Conservation (phyloP, 371 early-diverging fungal genomes). For the Mortierella sp. region DNA sequence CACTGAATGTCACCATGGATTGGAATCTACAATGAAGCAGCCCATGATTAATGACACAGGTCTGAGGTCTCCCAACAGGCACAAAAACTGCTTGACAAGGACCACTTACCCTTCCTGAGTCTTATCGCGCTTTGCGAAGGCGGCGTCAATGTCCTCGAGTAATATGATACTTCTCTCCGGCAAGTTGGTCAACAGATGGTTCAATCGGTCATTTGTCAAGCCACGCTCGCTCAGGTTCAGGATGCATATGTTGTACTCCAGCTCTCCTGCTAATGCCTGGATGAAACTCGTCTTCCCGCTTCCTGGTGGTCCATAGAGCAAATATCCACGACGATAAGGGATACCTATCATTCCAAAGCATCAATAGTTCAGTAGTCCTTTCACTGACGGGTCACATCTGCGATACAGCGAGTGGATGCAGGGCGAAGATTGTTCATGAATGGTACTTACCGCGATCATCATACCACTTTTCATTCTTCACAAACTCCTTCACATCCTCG, state of each 20-base stretch:
- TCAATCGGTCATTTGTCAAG: slow-evolving; percentile 95
- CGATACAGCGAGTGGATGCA: no score
- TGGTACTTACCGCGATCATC: slow-evolving; percentile 78
- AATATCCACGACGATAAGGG: slow-evolving; percentile 97
- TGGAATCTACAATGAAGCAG: slow-evolving; percentile 62
- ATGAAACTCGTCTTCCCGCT: slow-evolving; percentile 99
- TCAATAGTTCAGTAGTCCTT: no score
- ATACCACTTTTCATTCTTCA: slow-evolving; percentile 94
- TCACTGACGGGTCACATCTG: no score
- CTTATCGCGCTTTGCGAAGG: slow-evolving; percentile 82
- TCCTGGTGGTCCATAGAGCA: slow-evolving; percentile 99
- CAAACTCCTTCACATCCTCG: slow-evolving; percentile 87
- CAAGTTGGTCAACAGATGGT: slow-evolving; percentile 91
- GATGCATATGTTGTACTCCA: slow-evolving; percentile 97
- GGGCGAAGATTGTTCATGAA: no score
- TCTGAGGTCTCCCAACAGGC: no score
- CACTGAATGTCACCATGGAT: slow-evolving; percentile 98
- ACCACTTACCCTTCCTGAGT: slow-evolving; percentile 40
- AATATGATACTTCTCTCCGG: slow-evolving; percentile 97
- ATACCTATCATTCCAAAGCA: slow-evolving; percentile 59
- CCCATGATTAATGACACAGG: background rate
- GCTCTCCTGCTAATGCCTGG: slow-evolving; percentile 97
- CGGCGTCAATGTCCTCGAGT: slow-evolving; percentile 99
- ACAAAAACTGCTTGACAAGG: no score
- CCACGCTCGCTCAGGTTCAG: slow-evolving; percentile 94